Conservation (phyloP, 1,284 basidiomycete species). For the Pseudomicrostroma phylloplanum region DNA sequence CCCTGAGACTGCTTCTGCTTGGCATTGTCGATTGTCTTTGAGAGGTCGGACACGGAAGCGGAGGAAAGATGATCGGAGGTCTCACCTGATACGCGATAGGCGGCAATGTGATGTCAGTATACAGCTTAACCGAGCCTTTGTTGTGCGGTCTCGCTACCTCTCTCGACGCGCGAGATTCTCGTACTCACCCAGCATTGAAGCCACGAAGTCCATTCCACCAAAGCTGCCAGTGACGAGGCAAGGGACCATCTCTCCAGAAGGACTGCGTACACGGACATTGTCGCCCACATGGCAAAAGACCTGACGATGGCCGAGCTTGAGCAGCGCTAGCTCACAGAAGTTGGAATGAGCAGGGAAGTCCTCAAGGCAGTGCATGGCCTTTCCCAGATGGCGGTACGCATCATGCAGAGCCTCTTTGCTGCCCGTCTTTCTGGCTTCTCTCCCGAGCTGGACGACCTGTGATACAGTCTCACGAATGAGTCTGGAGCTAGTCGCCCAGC, state of each 20-base stretch:
- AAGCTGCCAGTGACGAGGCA: slow-evolving; percentile 85
- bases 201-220: slow-evolving; percentile 75
- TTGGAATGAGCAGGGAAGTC: slow-evolving; percentile 76
- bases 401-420: slow-evolving; percentile 68
- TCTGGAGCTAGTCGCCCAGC: slow-evolving; percentile 81
- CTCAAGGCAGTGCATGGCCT: slow-evolving; percentile 67
- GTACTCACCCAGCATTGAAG: too few relatives aligned
- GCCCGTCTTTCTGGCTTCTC: slow-evolving; percentile 57
- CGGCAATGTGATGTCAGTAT: slow-evolving; percentile 4
- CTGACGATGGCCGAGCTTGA: slow-evolving; percentile 66
- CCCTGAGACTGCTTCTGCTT: slow-evolving; percentile 21
- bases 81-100: slow-evolving; percentile 54
- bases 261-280: slow-evolving; percentile 66
- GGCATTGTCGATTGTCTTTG: slow-evolving; percentile 65
- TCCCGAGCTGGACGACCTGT: slow-evolving; percentile 61
- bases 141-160: too few relatives aligned
- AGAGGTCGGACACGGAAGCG: slow-evolving; percentile 82
- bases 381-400: slow-evolving; percentile 44
- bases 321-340: slow-evolving; percentile 57
- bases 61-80: slow-evolving; percentile 59
- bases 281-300: slow-evolving; percentile 88
- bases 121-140: too few relatives aligned
- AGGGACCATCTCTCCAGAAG: slow-evolving; percentile 68
- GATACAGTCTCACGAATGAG: slow-evolving; percentile 73
- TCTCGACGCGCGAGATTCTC: too few relatives aligned